Evolutionary conservation across 352 stramenopile genomes (phyloP).

Genomic region (Pythium phragmitis): DNA sequence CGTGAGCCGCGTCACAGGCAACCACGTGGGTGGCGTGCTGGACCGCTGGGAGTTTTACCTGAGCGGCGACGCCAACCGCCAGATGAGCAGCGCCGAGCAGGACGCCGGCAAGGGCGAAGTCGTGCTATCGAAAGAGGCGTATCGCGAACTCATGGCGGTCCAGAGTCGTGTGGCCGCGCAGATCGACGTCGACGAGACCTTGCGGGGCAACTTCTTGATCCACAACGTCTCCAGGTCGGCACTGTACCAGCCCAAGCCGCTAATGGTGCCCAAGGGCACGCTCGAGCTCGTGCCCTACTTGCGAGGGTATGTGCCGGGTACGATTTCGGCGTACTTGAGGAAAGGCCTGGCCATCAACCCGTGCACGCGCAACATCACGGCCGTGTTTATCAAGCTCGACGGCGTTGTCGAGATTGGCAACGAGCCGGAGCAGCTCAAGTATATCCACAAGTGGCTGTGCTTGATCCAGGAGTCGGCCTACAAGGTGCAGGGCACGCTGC

Average conservation of each 20-base stretch:
- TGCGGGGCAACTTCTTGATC: slow-evolving; percentile 55
- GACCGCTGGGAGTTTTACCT: slow-evolving; percentile 89
- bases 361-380: slow-evolving; percentile 66
- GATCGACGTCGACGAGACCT: slow-evolving; percentile 23
- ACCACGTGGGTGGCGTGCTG: slow-evolving; percentile 79
- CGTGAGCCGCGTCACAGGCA: slow-evolving; percentile 66
- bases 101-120: slow-evolving; percentile 71
- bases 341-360: slow-evolving; percentile 66
- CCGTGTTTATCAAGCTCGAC: slow-evolving; percentile 70
- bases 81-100: slow-evolving; percentile 76
- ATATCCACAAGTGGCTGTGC: slow-evolving; percentile 60
- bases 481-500: slow-evolving; percentile 75
- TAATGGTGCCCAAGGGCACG: slow-evolving; percentile 21
- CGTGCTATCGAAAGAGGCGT: slow-evolving; percentile 61
- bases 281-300: slow-evolving; percentile 59
- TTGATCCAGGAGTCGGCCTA: slow-evolving; percentile 77
- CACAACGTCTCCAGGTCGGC: slow-evolving; percentile 25
- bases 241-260: slow-evolving; percentile 11
- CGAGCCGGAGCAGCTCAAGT: slow-evolving; percentile 39
- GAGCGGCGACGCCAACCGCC: slow-evolving; percentile 73
- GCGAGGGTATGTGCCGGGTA: slow-evolving; percentile 62
- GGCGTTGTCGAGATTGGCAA: slow-evolving; percentile 50
- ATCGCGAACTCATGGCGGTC: slow-evolving; percentile 32
- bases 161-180: slow-evolving; percentile 29
- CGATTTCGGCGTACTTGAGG: slow-evolving; percentile 65